These are phyloP conservation scores for Plasmodium malariae DNA, from an alignment of 169 alveolate genomes.

Conservation along the genomic window DNA sequence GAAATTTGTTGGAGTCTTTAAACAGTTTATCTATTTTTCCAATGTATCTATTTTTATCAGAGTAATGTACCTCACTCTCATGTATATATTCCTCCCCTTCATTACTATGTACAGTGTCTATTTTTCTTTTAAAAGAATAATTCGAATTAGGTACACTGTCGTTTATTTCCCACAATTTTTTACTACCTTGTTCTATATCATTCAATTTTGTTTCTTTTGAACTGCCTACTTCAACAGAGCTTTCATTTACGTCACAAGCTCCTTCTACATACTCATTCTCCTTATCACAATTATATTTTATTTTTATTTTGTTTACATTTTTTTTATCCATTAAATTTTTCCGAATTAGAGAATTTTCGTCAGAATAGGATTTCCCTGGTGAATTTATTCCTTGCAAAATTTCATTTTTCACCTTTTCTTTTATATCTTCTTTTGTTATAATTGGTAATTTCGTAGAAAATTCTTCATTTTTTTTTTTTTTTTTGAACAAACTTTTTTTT, in stretches of 20 bases:
- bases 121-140: slow-evolving; percentile 31
- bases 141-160: not conserved
- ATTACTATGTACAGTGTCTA: not conserved
- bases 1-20: slow-evolving; percentile 3
- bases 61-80: not conserved
- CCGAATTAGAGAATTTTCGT: slow-evolving; percentile 20
- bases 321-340: not conserved
- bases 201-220: not conserved
- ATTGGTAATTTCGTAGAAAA: not conserved
- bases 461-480: not conserved
- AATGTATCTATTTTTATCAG: not conserved
- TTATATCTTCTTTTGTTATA: not conserved
- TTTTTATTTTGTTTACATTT: slow-evolving; percentile 11
- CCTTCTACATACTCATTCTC: not conserved
- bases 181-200: not conserved
- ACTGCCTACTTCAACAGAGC: not conserved
- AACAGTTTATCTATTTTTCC: not conserved
- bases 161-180: not conserved
- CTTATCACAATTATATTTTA: slow-evolving; percentile 12
- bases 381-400: not conserved
- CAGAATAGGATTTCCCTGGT: not conserved
- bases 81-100: not conserved
- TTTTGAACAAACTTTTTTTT: not conserved
- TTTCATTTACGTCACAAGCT: not conserved
- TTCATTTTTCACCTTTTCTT: not conserved